Conservation (phyloP, 2,329 filamentous ascomycete genomes). For the Botrytis medusae region DNA sequence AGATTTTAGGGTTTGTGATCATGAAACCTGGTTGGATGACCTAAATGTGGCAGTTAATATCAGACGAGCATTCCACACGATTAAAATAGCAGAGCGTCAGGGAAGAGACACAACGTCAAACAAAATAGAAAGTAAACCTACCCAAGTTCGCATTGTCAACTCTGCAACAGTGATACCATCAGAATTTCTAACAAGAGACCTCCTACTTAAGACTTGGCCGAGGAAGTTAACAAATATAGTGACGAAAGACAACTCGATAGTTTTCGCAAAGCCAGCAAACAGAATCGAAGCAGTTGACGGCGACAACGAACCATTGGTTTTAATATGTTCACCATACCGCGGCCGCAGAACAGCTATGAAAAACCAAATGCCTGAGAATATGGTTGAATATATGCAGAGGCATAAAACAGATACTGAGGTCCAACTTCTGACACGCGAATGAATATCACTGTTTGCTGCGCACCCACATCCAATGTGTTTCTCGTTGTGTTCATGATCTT, state of each 20-base stretch:
- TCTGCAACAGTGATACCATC: slow-evolving; percentile 72
- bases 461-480: slow-evolving; percentile 27
- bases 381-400: slow-evolving; percentile 61
- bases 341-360: slow-evolving; percentile 61
- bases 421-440: slow-evolving; percentile 43
- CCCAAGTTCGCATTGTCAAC: slow-evolving; percentile 74
- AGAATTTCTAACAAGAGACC: slow-evolving; percentile 60
- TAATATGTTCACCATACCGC: slow-evolving; percentile 59
- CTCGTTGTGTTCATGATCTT: slow-evolving; percentile 12
- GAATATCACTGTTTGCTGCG: slow-evolving; percentile 31
- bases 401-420: slow-evolving; percentile 49
- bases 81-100: background rate
- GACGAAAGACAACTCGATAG: slow-evolving; percentile 75
- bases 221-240: slow-evolving; percentile 74
- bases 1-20: slow-evolving; percentile 65
- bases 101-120: background rate
- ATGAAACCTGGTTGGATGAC: slow-evolving; percentile 71
- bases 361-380: slow-evolving; percentile 66
- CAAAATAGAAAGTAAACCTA: background rate
- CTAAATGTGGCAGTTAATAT: slow-evolving; percentile 61
- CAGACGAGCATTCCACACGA: slow-evolving; percentile 46
- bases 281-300: slow-evolving; percentile 66
- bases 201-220: slow-evolving; percentile 71
- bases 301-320: slow-evolving; percentile 51
- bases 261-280: slow-evolving; percentile 70